These are phyloP conservation scores for Vicia sativa DNA, from an alignment of 306 rosid genomes.

Conservation along the genomic window DNA sequence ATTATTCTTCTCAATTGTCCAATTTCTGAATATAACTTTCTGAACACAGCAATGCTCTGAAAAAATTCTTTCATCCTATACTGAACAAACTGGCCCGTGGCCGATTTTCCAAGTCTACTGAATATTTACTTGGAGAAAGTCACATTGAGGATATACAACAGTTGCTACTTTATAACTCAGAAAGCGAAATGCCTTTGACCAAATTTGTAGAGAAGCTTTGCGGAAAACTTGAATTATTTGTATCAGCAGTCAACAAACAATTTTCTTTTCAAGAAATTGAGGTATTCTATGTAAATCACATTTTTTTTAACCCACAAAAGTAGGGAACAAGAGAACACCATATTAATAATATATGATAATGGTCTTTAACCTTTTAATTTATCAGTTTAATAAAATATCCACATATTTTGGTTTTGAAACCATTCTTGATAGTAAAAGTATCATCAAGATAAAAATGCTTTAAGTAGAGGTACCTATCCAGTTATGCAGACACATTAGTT, in stretches of 20 bases:
- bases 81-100: slow-evolving; percentile 51
- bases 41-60: slow-evolving; percentile 71
- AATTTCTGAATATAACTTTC: slow-evolving; percentile 35
- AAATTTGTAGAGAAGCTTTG: slow-evolving; percentile 68
- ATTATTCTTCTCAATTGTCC: slow-evolving; percentile 23
- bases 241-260: slow-evolving; percentile 60
- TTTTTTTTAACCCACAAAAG: slow-evolving; percentile 20
- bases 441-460: slow-evolving; percentile 21
- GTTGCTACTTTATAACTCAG: slow-evolving; percentile 52
- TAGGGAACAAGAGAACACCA: slow-evolving; percentile 11
- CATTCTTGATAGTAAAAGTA: not conserved
- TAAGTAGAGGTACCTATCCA: slow-evolving; percentile 11
- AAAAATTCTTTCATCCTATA: slow-evolving; percentile 64
- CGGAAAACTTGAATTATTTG: slow-evolving; percentile 61
- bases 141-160: slow-evolving; percentile 67
- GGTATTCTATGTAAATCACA: slow-evolving; percentile 51
- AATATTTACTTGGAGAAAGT: slow-evolving; percentile 47
- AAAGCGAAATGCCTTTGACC: slow-evolving; percentile 46
- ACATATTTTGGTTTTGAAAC: slow-evolving; percentile 33
- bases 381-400: slow-evolving; percentile 27
- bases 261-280: slow-evolving; percentile 71
- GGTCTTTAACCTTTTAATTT: slow-evolving; percentile 27
- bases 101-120: slow-evolving; percentile 46
- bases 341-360: slow-evolving; percentile 24
- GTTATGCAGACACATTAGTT: slow-evolving; percentile 12